Conservation (phyloP, 768 basidiomycete species). For the Termitomyces sp. region DNA sequence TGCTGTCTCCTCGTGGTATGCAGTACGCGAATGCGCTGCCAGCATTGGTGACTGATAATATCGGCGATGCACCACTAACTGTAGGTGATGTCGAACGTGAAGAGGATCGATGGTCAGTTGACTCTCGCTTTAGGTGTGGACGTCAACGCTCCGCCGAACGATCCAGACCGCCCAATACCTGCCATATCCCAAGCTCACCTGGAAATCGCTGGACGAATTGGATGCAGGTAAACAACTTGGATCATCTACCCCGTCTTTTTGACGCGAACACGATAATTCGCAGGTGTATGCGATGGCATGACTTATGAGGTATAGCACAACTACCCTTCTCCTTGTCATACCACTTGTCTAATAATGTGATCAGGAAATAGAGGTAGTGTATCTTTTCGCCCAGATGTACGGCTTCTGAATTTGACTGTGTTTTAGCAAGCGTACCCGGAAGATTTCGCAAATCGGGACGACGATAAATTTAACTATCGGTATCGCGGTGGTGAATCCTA, state of each 20-base stretch:
- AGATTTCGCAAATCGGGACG: slow-evolving; percentile 96
- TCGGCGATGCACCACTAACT: slow-evolving; percentile 85
- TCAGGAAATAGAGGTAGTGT: slow-evolving; percentile 82
- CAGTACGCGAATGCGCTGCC: slow-evolving; percentile 86
- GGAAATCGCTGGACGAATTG: slow-evolving; percentile 98
- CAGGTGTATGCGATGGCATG: slow-evolving; percentile 97
- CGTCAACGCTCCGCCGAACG: slow-evolving; percentile 92
- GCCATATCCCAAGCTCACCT: slow-evolving; percentile 89
- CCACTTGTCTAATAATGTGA: not conserved
- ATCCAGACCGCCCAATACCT: slow-evolving; percentile 84
- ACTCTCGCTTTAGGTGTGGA: slow-evolving; percentile 75
- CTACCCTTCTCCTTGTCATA: not conserved
- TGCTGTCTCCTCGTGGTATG: slow-evolving; percentile 79
- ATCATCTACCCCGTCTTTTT: not conserved
- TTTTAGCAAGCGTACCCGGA: slow-evolving; percentile 89
- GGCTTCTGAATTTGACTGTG: not conserved
- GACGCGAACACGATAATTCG: not conserved
- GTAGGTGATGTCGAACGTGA: slow-evolving; percentile 36
- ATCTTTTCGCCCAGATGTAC: not conserved
- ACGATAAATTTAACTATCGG: slow-evolving; percentile 99
- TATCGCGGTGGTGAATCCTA: slow-evolving; percentile 98
- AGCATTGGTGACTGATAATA: slow-evolving; percentile 81
- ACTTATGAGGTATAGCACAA: slow-evolving; percentile 66
- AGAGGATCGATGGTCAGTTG: not conserved
- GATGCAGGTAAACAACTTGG: slow-evolving; percentile 69